Conservation (phyloP, 495 filamentous ascomycete genomes). For the Saxophila tyrrhenica region DNA sequence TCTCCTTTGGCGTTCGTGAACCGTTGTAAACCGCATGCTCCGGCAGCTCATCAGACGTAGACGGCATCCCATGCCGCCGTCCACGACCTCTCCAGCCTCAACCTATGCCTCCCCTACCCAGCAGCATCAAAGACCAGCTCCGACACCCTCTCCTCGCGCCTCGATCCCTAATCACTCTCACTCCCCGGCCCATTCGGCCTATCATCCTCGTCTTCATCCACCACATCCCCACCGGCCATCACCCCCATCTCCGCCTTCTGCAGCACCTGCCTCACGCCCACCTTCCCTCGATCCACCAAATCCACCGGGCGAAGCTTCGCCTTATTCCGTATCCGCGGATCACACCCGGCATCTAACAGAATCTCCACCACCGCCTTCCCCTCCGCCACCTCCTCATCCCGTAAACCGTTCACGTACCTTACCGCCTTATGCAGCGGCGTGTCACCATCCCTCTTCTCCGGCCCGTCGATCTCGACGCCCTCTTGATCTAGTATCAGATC, state of each 20-base stretch:
- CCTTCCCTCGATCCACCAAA: slow-evolving; percentile 63
- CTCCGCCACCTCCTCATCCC: slow-evolving; percentile 44
- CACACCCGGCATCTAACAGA: slow-evolving; percentile 85
- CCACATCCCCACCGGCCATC: slow-evolving; percentile 26
- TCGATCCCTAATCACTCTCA: slow-evolving; percentile 29
- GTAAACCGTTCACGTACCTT: slow-evolving; percentile 55
- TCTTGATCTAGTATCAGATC: slow-evolving; percentile 89
- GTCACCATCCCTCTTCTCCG: slow-evolving; percentile 69
- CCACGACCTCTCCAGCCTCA: background rate
- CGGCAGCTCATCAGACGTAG: background rate
- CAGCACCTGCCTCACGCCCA: slow-evolving; percentile 52
- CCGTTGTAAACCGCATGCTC: background rate
- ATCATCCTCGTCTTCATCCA: slow-evolving; percentile 27
- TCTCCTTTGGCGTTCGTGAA: background rate
- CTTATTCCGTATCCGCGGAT: slow-evolving; percentile 63
- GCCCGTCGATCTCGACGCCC: slow-evolving; percentile 85
- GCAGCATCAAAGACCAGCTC: no score
- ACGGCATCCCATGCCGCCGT: background rate
- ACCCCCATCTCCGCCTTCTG: slow-evolving; percentile 58
- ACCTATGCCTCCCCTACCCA: background rate
- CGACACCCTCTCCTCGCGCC: no score
- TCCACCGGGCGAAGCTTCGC: slow-evolving; percentile 56
- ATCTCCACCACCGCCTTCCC: slow-evolving; percentile 67
- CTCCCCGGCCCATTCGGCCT: slow-evolving; percentile 24
- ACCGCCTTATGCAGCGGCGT: slow-evolving; percentile 86